Base-by-base conservation (phyloP, 345 rosid genomes). In the Sonneratia alba region DNA sequence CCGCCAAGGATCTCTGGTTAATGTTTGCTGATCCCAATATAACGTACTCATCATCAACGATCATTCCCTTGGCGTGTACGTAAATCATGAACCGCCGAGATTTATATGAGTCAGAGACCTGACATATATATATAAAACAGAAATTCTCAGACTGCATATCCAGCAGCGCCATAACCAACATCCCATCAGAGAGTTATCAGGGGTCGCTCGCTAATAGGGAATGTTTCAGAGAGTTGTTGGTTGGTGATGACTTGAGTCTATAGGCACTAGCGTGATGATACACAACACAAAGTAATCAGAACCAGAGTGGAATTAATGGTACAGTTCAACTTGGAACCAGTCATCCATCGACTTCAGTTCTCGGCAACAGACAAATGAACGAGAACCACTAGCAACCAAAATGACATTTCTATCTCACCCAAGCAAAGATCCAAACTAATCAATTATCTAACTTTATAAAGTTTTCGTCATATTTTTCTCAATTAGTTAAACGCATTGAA, bases 1-100 rank as follows among this genome's bases (percentile, higher is more conserved):
- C 98, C n/a, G 96, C 97, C 96, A 93, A 82, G 34, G 98, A 93
- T 80, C 98, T 87, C 86, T 93, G 98, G 85, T 93, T 93, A 62
- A 93, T 88, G 84, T 93, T 93, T 36, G 98, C 98, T 34, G 98
- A 93, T 81, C 98, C 98, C 42, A 93, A 19, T 72, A 93, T 85
- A 19, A 87, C 86, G 59, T 91, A 93, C 82, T 93, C 97, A 59
- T 93, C 98, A 73, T 91, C 98, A 73, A 93, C 93, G 32, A 93
- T 73, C 97, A 93, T 93, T 71, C 98, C 98, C 76, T 93, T 92
- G 56, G 97, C 95, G 69, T 92, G 98, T 61, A 92, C 98, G 57
- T 92, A 92, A 27, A 92, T 90, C 98, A 89, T 89, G 81, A 93
- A 93, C 49, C 97, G 85, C 80, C 75, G 73, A 75, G 21, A 34